phyloP scores from a whole-genome alignment of 805 yeast species.

The Tetrapisispora iriomotensis region DNA sequence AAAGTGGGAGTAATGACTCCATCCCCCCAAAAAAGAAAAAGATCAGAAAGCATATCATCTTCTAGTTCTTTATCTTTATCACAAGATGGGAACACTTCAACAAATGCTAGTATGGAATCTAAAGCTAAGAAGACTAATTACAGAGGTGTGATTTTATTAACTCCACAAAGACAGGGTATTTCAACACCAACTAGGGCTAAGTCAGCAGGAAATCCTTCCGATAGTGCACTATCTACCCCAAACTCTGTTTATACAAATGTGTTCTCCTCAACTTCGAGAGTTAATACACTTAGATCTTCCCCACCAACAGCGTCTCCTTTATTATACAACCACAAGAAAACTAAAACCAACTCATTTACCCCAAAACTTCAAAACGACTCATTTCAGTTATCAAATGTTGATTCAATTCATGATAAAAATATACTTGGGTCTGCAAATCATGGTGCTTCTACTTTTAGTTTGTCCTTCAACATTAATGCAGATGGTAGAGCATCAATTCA shows the following conservation, averaged over 20 bases:
- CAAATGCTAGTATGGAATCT: background rate
- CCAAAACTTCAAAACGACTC: too few relatives aligned
- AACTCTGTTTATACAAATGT: slow-evolving; percentile 5
- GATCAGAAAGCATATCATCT: slow-evolving; percentile 1
- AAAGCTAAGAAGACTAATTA: slow-evolving; percentile 18
- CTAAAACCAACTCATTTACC: too few relatives aligned
- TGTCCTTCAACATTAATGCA: slow-evolving; percentile 23
- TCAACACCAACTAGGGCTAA: background rate
- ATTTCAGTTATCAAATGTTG: too few relatives aligned
- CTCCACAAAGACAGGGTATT: slow-evolving; percentile 14
- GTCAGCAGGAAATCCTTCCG: background rate
- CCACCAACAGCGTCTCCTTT: slow-evolving; percentile 6
- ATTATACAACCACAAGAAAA: background rate
- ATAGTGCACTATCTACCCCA: slow-evolving; percentile 5
- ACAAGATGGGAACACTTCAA: slow-evolving; percentile 4
- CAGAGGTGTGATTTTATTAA: slow-evolving; percentile 22
- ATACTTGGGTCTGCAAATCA: background rate
- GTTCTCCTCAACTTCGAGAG: slow-evolving; percentile 7
- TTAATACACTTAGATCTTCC: slow-evolving; percentile 8
- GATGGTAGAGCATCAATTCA: slow-evolving; percentile 29
- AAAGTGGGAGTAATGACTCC: slow-evolving; percentile 24
- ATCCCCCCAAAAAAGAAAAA: slow-evolving; percentile 16
- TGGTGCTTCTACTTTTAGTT: slow-evolving; percentile 9
- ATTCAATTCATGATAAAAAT: too few relatives aligned
- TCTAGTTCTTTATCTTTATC: background rate